Percentiles rank a stretch among this genome's conserved stretches.
Conservation (phyloP, 148 eudicot species). For the Spergularia bocconei region DNA sequence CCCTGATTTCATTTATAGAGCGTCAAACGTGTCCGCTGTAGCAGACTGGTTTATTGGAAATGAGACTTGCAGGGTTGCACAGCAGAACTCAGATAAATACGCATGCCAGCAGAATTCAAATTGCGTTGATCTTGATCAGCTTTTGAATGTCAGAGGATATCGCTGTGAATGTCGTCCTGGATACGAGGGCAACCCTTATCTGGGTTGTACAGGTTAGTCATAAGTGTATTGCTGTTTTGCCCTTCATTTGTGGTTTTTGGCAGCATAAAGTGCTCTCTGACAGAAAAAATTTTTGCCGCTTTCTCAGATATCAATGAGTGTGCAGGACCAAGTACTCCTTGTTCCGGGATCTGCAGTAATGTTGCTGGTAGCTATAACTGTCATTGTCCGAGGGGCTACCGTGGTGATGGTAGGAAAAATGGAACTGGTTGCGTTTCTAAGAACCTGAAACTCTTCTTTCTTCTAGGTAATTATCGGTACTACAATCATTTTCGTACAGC, state of each 20-base stretch:
- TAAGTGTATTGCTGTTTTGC: no score
- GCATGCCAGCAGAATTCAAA: slow-evolving; percentile 13
- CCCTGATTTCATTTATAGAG: background rate
- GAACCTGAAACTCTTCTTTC: background rate
- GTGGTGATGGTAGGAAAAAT: slow-evolving; percentile 13
- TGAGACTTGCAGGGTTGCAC: slow-evolving; percentile 11
- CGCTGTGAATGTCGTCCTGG: slow-evolving; percentile 19
- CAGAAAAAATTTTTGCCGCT: no score
- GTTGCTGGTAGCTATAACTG: slow-evolving; percentile 12
- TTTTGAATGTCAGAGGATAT: slow-evolving; percentile 1
- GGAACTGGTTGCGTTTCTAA: slow-evolving; percentile 11
- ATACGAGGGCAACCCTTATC: slow-evolving; percentile 27
- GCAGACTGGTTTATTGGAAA: slow-evolving; percentile 21
- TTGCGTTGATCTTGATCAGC: slow-evolving; percentile 4
- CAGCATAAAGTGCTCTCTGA: no score
- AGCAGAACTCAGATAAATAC: slow-evolving; percentile 1
- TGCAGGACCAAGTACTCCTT: background rate
- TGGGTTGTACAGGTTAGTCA: slow-evolving; percentile 26
- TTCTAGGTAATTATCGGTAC: slow-evolving; percentile 19
- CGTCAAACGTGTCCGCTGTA: background rate
- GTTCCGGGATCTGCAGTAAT: slow-evolving; percentile 4
- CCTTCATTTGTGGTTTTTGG: background rate
- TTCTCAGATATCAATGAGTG: slow-evolving; percentile 18
- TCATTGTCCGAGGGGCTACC: slow-evolving; percentile 8
- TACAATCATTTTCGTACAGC: no score